Conservation (phyloP, 1,139 yeast genomes). For the Scheffersomyces insectosa region DNA sequence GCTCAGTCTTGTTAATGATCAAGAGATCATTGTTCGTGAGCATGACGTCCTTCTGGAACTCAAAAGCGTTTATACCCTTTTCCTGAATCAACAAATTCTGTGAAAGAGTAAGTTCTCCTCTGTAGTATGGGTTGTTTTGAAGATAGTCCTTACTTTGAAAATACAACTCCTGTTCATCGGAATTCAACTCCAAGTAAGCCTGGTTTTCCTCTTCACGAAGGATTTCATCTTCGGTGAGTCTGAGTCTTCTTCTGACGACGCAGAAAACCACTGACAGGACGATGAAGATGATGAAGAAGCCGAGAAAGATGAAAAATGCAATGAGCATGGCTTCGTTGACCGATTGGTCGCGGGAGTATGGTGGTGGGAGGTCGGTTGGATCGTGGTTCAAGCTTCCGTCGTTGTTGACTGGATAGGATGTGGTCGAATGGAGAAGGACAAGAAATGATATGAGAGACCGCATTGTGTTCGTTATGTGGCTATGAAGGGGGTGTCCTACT, state of each 20-base stretch:
- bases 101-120: slow-evolving; percentile 43
- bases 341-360: background rate
- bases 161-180: slow-evolving; percentile 80
- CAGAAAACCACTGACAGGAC: slow-evolving; percentile 5
- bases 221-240: slow-evolving; percentile 50
- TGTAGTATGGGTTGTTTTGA: slow-evolving; percentile 55
- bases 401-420: background rate
- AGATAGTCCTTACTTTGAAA: slow-evolving; percentile 65
- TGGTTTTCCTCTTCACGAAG: slow-evolving; percentile 62
- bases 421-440: background rate
- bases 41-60: slow-evolving; percentile 72
- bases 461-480: too few relatives aligned
- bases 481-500: too few relatives aligned
- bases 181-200: slow-evolving; percentile 60
- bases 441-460: too few relatives aligned
- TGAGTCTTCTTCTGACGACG: slow-evolving; percentile 10
- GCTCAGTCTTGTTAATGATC: slow-evolving; percentile 73
- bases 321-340: slow-evolving; percentile 3
- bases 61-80: slow-evolving; percentile 93
- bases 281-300: slow-evolving; percentile 5
- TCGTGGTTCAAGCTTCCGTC: background rate
- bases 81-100: slow-evolving; percentile 75
- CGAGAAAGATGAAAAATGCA: slow-evolving; percentile 3
- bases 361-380: background rate
- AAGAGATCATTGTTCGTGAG: slow-evolving; percentile 58